Percentiles rank a stretch among this genome's conserved stretches.
Conservation (phyloP, 805 yeast species). For the Tetrapisispora namnaoensis region DNA sequence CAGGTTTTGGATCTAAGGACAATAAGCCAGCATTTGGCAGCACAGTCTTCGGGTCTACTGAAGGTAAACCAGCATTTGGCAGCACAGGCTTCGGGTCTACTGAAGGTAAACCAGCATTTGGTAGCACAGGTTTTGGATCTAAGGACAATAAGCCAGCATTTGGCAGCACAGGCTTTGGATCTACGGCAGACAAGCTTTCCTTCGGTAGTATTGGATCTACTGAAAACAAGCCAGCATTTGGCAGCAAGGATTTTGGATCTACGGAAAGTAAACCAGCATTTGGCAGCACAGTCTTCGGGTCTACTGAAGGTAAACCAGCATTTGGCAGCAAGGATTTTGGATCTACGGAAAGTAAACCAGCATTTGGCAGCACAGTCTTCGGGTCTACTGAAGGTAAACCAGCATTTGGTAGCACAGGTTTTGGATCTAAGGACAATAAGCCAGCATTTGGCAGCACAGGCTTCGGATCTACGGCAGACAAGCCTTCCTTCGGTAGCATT, state of each 20-base stretch:
- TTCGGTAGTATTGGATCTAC: background rate
- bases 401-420: background rate
- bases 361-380: slow-evolving; percentile 12
- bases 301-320: slow-evolving; percentile 1
- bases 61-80: slow-evolving; percentile 12
- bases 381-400: slow-evolving; percentile 10
- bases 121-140: background rate
- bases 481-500: slow-evolving; percentile 9
- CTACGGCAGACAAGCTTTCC: background rate
- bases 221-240: background rate
- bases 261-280: slow-evolving; percentile 6
- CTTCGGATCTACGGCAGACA: slow-evolving; percentile 5
- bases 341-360: slow-evolving; percentile 3
- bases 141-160: background rate
- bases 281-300: slow-evolving; percentile 3
- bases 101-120: background rate
- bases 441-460: slow-evolving; percentile 6
- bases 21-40: slow-evolving; percentile 15
- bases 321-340: slow-evolving; percentile 5
- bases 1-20: background rate
- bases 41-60: slow-evolving; percentile 19
- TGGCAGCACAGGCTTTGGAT: slow-evolving; percentile 14
- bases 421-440: slow-evolving; percentile 5
- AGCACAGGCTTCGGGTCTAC: slow-evolving; percentile 7
- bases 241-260: background rate